phyloP scores from a whole-genome alignment of 1,284 basidiomycete genomes.

The Cryptococcus jaspeensis region DNA sequence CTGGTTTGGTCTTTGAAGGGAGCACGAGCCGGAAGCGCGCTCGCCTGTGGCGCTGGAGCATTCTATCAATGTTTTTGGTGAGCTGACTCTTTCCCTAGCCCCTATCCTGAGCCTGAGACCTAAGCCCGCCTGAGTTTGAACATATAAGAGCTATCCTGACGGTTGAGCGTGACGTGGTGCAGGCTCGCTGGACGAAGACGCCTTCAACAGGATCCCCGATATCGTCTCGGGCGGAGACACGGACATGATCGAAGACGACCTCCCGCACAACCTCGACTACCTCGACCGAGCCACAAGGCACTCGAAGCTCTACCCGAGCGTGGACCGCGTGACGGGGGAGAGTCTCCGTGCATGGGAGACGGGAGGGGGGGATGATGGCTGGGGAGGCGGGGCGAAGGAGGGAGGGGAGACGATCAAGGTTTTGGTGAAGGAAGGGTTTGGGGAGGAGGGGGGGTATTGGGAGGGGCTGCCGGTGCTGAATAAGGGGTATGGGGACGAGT shows the following conservation, averaged over 20 bases:
- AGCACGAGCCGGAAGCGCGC: not conserved
- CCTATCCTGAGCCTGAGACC: not conserved
- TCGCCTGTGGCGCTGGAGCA: constrained; percentile 29
- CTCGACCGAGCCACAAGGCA: constrained; percentile 64
- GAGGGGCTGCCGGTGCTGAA: constrained; percentile 56
- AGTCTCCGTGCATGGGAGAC: constrained; percentile 44
- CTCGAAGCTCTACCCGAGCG: constrained; percentile 54
- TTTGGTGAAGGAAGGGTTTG: constrained; percentile 60
- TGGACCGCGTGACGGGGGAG: constrained; percentile 61
- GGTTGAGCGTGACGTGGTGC: not conserved
- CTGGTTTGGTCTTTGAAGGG: not conserved
- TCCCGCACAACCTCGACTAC: constrained; percentile 85
- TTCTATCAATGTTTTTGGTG: constrained; percentile 42
- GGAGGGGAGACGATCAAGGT: constrained; percentile 84
- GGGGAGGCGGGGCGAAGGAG: constrained; percentile 39
- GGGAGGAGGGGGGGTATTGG: constrained; percentile 70
- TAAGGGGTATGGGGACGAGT: constrained; percentile 51
- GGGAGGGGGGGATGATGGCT: constrained; percentile 21
- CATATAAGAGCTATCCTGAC: constrained; percentile 67
- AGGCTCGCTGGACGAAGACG: constrained; percentile 81
- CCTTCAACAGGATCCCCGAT: constrained; percentile 72
- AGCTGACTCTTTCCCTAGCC: not conserved
- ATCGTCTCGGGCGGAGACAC: constrained; percentile 70
- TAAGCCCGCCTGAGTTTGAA: not conserved
- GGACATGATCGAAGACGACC: constrained; percentile 88